Evolutionary conservation across 2,329 filamentous ascomycete species (phyloP).

Genomic region (Aspergillus pseudoglaucus): DNA sequence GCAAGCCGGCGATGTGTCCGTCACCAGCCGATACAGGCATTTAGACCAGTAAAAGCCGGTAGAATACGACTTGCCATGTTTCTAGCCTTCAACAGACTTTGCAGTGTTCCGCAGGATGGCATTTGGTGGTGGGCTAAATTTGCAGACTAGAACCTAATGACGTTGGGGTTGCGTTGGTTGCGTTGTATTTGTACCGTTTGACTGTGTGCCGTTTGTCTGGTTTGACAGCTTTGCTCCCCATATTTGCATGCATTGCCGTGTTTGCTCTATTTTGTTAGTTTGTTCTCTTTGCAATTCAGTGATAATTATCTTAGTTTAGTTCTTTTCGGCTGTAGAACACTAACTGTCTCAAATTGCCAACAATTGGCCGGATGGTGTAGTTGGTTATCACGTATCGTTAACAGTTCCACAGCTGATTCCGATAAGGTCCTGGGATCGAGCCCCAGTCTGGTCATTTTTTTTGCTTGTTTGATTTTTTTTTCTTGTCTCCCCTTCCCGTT

Average conservation of each 20-base stretch:
- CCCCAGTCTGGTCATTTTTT: conserved; percentile 5
- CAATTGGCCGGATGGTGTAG: conserved; percentile 22
- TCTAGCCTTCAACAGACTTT: too few species aligned
- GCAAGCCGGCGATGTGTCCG: too few species aligned
- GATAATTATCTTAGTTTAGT: too few species aligned
- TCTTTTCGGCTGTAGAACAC: neutral
- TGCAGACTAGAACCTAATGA: conserved; percentile 1
- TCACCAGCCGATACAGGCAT: too few species aligned
- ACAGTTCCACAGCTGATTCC: conserved; percentile 12
- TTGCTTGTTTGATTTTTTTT: neutral
- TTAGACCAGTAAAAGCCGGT: too few species aligned
- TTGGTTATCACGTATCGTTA: conserved; percentile 29
- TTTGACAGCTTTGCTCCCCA: too few species aligned
- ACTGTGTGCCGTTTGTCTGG: neutral
- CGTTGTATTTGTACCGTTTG: conserved; percentile 8
- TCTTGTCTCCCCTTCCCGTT: neutral
- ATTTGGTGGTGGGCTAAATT: too few species aligned
- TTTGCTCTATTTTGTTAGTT: conserved; percentile 9
- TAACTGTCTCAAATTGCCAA: neutral
- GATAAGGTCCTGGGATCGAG: conserved; percentile 7
- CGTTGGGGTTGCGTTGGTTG: conserved; percentile 13
- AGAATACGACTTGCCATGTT: too few species aligned
- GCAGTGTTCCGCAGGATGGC: too few species aligned
- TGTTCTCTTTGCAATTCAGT: conserved; percentile 6
- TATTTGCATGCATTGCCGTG: conserved; percentile 3